Evolutionary conservation across 257 asterid species (phyloP), one percentile per base, ranked within the genome.

Genomic region (Prunella vulgaris): DNA sequence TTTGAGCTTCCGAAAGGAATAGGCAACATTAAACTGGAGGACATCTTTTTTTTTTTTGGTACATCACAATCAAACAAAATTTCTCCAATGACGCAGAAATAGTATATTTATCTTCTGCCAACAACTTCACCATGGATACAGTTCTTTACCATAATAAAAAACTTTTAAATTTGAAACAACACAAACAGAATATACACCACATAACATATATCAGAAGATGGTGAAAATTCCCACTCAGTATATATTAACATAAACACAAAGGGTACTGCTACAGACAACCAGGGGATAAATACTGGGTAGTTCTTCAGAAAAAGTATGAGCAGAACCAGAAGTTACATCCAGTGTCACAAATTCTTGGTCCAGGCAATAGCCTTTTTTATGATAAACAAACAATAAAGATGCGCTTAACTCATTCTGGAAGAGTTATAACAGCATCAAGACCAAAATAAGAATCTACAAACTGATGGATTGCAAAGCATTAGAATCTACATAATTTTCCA

Each of bases 371-470:
- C 28, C 5, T 13, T 53, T n/a, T 57, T 22, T 3, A 25, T 17
- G 17, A 60, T 37, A 14, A 44, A 37, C 42, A 78, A 60, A 59
- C 18, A 38, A 69, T 7, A 58, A 42, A 14, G 28, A 40, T 13
- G 48, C 48, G 20, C 65, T 38, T 53, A 3, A 69, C 25, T 54
- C 37, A 27, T 17, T 46, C 32, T 58, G 44, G 37, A 21, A 69
- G 30, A 32, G 33, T 33, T 48, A 49, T 53, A 24, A 66, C 32
- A 22, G 52, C 49, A 68, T 68, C 60, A 67, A 56, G 65, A 27
- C 52, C 20, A 60, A 33, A 35, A 33, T 30, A 58, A 61, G 53
- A 74, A 53, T 64, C 48, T 73, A 35, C 24, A 75, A 68, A 74
- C 14, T 54, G 57, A 70, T 22, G 62, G 44, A 33, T 52, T 40